Conservation (phyloP, 345 rosid species). For the Hypericum perforatum region DNA sequence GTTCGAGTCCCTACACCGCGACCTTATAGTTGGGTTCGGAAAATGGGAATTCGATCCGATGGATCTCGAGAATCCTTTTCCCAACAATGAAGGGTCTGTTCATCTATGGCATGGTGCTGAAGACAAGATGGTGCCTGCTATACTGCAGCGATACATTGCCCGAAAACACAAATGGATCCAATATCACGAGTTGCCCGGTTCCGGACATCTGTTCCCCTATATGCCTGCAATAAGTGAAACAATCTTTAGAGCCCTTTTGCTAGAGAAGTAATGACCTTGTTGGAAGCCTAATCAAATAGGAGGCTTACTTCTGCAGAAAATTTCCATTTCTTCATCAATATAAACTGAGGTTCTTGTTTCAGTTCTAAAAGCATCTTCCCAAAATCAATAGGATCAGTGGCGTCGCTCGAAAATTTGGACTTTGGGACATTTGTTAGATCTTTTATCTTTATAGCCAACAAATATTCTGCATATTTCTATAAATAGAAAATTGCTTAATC, state of each 20-base stretch:
- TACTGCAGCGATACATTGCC: conserved; percentile 18
- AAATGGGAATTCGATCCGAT: conserved; percentile 22
- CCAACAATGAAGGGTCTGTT: conserved; percentile 19
- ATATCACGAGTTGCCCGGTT: conserved; percentile 18
- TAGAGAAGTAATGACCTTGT: too few species aligned
- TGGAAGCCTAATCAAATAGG: too few species aligned
- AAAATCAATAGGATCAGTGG: too few species aligned
- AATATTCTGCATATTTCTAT: too few species aligned
- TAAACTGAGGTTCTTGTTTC: too few species aligned
- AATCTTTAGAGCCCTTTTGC: conserved; percentile 8
- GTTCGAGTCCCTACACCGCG: conserved; percentile 16
- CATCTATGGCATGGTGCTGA: conserved; percentile 25
- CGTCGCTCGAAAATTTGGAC: too few species aligned
- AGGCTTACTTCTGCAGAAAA: too few species aligned
- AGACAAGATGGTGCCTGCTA: conserved; percentile 17
- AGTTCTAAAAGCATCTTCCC: too few species aligned
- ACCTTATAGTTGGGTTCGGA: conserved; percentile 19
- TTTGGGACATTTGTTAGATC: too few species aligned
- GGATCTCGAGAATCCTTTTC: conserved; percentile 21
- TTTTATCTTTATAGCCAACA: too few species aligned
- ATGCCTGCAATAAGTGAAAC: conserved; percentile 1
- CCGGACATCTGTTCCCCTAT: conserved; percentile 15
- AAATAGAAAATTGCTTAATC: too few species aligned
- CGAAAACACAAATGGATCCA: conserved; percentile 16
- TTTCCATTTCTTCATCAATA: too few species aligned